Percentiles rank a stretch among this genome's conserved stretches.
Conservation (phyloP, 1,139 yeast species). For the Protomyces pachydermus region DNA sequence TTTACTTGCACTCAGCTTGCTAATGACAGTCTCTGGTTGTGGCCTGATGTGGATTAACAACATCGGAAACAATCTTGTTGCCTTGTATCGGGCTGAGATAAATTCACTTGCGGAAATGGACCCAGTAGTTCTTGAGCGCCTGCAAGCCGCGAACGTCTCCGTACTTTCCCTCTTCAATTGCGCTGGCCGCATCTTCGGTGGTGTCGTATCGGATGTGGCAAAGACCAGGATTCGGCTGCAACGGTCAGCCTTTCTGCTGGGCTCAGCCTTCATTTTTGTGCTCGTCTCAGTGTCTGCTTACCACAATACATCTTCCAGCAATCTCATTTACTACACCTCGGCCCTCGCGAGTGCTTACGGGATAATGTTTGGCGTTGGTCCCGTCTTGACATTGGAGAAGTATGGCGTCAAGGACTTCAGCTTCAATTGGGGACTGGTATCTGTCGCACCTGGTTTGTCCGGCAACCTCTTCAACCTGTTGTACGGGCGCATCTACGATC, state of each 20-base stretch:
- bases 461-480: conserved; percentile 41
- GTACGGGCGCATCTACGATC: conserved; percentile 41
- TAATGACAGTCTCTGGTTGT: conserved; percentile 47
- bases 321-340: conserved; percentile 52
- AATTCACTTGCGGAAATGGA: background rate
- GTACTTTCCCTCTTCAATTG: conserved; percentile 63
- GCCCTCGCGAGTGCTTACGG: conserved; percentile 76
- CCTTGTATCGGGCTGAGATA: conserved; percentile 5
- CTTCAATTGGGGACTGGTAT: conserved; percentile 70
- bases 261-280: conserved; percentile 47
- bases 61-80: conserved; percentile 14
- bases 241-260: conserved; percentile 61
- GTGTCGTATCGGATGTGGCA: conserved; percentile 60
- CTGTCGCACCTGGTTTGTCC: conserved; percentile 38
- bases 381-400: conserved; percentile 70
- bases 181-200: conserved; percentile 62
- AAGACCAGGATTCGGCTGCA: conserved; percentile 51
- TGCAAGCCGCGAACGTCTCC: conserved; percentile 70
- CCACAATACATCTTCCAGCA: conserved; percentile 40
- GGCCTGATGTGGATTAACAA: conserved; percentile 65
- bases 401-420: conserved; percentile 70
- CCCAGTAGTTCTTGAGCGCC: conserved; percentile 37
- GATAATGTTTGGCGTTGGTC: conserved; percentile 70
- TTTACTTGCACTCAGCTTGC: background rate
- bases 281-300: conserved; percentile 41